A percentile compares a stretch with the other conserved stretches of the same genome.
Evolutionary conservation across 345 rosid genomes (phyloP).

Genomic region (Moricandia arvensis): DNA sequence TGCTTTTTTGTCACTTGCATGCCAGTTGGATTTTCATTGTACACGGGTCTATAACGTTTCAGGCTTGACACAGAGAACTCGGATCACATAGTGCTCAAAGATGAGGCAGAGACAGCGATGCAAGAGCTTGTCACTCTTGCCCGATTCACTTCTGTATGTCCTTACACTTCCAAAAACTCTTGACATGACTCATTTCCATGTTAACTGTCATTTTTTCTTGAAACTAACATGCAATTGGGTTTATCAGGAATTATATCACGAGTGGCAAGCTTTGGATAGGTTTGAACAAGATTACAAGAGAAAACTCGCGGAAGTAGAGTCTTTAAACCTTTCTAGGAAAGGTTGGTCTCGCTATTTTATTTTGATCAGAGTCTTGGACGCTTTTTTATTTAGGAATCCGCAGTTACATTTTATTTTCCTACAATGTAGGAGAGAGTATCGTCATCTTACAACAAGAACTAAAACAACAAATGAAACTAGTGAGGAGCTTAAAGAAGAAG

Average conservation of each 20-base stretch:
- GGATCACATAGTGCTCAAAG: constrained; percentile 39
- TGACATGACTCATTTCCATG: neutral
- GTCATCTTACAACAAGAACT: constrained; percentile 61
- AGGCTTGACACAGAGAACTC: constrained; percentile 64
- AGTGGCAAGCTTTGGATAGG: constrained; percentile 60
- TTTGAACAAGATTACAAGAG: constrained; percentile 59
- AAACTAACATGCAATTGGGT: neutral
- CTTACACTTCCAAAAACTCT: constrained; percentile 14
- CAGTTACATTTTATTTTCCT: neutral
- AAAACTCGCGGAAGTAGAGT: constrained; percentile 56
- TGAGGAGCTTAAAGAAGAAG: constrained; percentile 70
- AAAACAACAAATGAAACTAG: constrained; percentile 68
- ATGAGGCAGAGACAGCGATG: constrained; percentile 66
- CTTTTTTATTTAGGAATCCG: neutral
- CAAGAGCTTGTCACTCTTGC: constrained; percentile 68
- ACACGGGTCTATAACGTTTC: constrained; percentile 34
- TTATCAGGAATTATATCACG: constrained; percentile 75
- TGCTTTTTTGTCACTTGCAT: constrained; percentile 8
- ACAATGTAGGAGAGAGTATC: constrained; percentile 67
- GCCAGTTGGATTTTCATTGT: constrained; percentile 35
- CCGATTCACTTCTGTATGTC: constrained; percentile 76
- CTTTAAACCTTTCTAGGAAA: constrained; percentile 49
- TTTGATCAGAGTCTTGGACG: neutral
- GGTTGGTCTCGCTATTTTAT: constrained; percentile 42
- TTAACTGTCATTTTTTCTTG: neutral